Conservation (phyloP, 169 alveolate genomes). For the Cryptosporidium ubiquitum region DNA sequence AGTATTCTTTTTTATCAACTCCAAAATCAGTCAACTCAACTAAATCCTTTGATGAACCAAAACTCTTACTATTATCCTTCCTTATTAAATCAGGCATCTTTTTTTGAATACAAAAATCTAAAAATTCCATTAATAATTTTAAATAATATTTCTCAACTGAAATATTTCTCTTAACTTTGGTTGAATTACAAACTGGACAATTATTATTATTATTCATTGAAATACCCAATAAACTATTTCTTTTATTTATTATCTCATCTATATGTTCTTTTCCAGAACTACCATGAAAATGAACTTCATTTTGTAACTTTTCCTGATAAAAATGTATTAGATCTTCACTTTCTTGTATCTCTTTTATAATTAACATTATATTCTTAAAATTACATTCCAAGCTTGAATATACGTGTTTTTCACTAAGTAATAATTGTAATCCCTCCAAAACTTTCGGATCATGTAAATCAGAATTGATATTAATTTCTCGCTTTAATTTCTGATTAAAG, state of each 20-base stretch:
- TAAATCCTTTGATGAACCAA: too few relatives aligned
- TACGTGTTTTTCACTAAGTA: background rate
- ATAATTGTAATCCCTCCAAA: background rate
- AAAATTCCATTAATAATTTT: too few relatives aligned
- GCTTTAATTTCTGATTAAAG: background rate
- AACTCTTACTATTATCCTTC: too few relatives aligned
- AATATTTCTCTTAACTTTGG: too few relatives aligned
- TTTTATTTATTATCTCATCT: background rate
- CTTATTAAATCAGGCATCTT: background rate
- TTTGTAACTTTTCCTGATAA: background rate
- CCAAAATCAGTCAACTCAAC: background rate
- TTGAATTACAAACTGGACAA: background rate
- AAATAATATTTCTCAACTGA: background rate
- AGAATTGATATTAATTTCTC: background rate
- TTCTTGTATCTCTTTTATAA: background rate
- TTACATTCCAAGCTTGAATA: conserved; percentile 11
- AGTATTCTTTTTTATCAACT: background rate
- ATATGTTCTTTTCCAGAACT: background rate
- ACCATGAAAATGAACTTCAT: background rate
- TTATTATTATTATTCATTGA: background rate
- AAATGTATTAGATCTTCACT: background rate
- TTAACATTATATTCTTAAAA: background rate
- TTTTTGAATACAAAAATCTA: background rate
- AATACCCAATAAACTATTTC: background rate
- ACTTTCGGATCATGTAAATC: background rate